A percentile compares a stretch with the other conserved stretches of the same genome.
phyloP scores from a whole-genome alignment of 352 stramenopile genomes.

The Globisporangium heterothallicum region DNA sequence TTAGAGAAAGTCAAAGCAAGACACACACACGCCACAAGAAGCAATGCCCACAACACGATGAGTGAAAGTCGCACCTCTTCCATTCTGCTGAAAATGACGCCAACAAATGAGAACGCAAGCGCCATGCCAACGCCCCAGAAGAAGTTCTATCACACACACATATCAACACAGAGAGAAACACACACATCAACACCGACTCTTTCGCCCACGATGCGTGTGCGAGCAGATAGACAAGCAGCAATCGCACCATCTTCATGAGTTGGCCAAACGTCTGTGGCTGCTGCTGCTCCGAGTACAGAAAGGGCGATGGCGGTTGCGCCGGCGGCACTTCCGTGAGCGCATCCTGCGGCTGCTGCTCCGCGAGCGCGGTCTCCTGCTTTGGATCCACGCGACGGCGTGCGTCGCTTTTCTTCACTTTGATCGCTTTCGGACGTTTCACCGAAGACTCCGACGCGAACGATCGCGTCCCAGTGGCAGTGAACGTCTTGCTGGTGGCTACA shows the following conservation, averaged over 20 bases:
- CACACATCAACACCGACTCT: too few relatives aligned
- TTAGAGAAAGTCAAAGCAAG: background rate
- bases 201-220: background rate
- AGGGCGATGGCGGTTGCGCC: slow-evolving; percentile 20
- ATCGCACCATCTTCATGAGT: slow-evolving; percentile 53
- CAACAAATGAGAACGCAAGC: slow-evolving; percentile 63
- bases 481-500: too few relatives aligned
- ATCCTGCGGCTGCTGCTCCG: slow-evolving; percentile 12
- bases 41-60: background rate
- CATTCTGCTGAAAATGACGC: slow-evolving; percentile 61
- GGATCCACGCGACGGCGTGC: slow-evolving; percentile 43
- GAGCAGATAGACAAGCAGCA: background rate
- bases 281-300: slow-evolving; percentile 34
- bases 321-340: slow-evolving; percentile 32
- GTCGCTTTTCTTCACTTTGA: slow-evolving; percentile 72
- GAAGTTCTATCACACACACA: slow-evolving; percentile 45
- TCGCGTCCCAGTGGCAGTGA: slow-evolving; percentile 10
- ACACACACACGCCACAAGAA: background rate
- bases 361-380: slow-evolving; percentile 20
- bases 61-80: slow-evolving; percentile 34
- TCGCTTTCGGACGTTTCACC: slow-evolving; percentile 46
- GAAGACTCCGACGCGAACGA: slow-evolving; percentile 28
- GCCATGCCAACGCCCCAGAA: slow-evolving; percentile 77
- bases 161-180: background rate
- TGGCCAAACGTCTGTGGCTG: slow-evolving; percentile 51